Base-by-base conservation (phyloP, 441 rosid species). In the Hura crepitans region DNA sequence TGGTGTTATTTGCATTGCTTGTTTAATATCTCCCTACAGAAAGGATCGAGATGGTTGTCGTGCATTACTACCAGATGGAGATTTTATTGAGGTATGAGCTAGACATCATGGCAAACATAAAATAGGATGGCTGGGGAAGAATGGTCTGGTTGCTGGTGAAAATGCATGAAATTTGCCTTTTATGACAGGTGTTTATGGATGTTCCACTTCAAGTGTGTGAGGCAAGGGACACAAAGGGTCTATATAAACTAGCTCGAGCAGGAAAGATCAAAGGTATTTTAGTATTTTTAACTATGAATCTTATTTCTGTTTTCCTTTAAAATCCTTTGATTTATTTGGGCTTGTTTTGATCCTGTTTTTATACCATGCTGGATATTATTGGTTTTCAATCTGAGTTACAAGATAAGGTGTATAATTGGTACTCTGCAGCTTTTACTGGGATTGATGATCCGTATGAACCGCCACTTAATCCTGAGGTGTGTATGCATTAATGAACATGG, bases 371-470 rank as follows among this genome's bases (percentile, higher is more conserved):
- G 20, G 37, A 61, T 25, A 17, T 62, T 42, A 18, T 23, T 51
- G 28, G 53, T 62, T 51, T 31, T 39, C 10, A 49, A 49, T 70
- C 39, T 53, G 33, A 61, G 59, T 49, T 42, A 11, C 39, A 55
- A n/a, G n/a, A n/a, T n/a, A n/a, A n/a, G n/a, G n/a, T n/a, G n/a
- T n/a, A n/a, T n/a, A n/a, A n/a, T 78, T 63, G 75, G 58, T 53
- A 17, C 49, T 42, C 46, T 75, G 72, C 85, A 93, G 98, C 96
- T 59, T 91, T 93, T 80, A 89, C 98, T 14, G 97, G 98, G 30
- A 84, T 91, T 50, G 97, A 93, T 80, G 97, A 91, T 65, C 95
- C 95, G 1, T 91, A 93, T 61, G 97, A 93, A 72, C 83, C 91
- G 6, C 97, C 98, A 9, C 42, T 84, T 70, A 80, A 85, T 43